Percentiles rank a stretch among this genome's conserved stretches.
Conservation (phyloP, 495 filamentous ascomycete species). For the Bacidia rubella region DNA sequence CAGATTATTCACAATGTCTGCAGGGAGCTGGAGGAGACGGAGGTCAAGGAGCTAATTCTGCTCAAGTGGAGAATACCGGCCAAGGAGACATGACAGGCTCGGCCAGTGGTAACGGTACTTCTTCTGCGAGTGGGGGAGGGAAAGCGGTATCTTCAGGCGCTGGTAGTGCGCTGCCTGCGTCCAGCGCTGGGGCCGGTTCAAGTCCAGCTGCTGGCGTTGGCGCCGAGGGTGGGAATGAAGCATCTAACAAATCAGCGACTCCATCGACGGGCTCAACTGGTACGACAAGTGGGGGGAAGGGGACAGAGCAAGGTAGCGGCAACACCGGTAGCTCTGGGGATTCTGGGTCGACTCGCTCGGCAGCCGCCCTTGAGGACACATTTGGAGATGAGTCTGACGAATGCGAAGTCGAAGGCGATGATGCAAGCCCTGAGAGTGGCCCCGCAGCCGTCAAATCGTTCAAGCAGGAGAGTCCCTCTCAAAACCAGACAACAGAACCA, state of each 20-base stretch:
- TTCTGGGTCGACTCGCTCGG: not conserved
- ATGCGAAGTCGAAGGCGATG: not conserved
- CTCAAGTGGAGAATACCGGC: not conserved
- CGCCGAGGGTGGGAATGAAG: not conserved
- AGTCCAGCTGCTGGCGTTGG: not conserved
- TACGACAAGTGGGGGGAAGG: not conserved
- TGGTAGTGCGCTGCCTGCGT: not conserved
- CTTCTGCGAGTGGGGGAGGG: not conserved
- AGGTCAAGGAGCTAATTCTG: not conserved
- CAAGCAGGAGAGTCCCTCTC: not conserved
- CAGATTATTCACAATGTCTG: conserved; percentile 6
- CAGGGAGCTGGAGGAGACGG: not conserved
- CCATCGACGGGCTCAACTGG: not conserved
- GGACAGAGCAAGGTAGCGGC: not conserved
- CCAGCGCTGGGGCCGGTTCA: not conserved
- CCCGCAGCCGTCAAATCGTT: not conserved
- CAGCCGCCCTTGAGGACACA: not conserved
- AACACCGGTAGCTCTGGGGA: not conserved
- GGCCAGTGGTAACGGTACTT: not conserved
- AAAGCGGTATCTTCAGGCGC: not conserved
- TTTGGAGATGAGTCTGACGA: not conserved
- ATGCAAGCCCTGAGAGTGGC: not conserved
- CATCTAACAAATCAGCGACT: not conserved
- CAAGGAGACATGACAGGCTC: not conserved
- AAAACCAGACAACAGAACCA: not conserved